These are phyloP conservation scores for Hydrangea macrophylla DNA, from an alignment of 148 eudicot species.

Conservation along the genomic window DNA sequence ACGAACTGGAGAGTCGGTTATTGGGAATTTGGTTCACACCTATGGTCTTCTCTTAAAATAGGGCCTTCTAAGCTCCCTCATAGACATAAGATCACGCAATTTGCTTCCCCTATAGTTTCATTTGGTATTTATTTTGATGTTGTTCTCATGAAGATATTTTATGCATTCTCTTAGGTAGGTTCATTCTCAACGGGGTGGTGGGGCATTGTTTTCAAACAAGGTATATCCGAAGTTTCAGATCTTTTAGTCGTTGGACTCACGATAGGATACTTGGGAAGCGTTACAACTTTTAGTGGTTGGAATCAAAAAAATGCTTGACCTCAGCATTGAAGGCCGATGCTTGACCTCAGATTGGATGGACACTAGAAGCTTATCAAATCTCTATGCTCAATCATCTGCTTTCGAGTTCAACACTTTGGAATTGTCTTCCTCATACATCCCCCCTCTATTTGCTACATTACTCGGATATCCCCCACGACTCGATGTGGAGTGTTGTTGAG, in stretches of 20 bases:
- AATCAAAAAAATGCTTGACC: conserved; percentile 91
- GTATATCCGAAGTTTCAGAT: conserved; percentile 51
- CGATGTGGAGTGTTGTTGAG: too few relatives aligned
- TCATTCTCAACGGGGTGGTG: conserved; percentile 98
- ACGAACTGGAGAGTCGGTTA: too few relatives aligned
- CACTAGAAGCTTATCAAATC: too few relatives aligned
- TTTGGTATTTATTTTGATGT: not conserved
- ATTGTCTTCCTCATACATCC: too few relatives aligned
- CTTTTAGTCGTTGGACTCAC: conserved; percentile 72
- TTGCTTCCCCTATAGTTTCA: not conserved
- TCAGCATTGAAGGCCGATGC: conserved; percentile 74
- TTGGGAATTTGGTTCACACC: too few relatives aligned
- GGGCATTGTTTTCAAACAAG: conserved; percentile 79
- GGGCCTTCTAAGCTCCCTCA: not conserved
- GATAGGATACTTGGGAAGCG: conserved; percentile 93
- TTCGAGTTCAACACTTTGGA: too few relatives aligned
- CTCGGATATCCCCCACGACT: too few relatives aligned
- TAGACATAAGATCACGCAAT: not conserved
- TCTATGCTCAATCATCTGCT: too few relatives aligned
- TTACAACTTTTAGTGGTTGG: conserved; percentile 97
- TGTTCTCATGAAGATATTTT: not conserved
- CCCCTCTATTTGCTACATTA: too few relatives aligned
- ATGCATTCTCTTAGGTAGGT: conserved; percentile 51
- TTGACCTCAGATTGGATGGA: too few relatives aligned
- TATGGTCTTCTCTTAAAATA: not conserved